Base-by-base conservation (phyloP, 257 asterid species). In the Paraleonurus japonicus region DNA sequence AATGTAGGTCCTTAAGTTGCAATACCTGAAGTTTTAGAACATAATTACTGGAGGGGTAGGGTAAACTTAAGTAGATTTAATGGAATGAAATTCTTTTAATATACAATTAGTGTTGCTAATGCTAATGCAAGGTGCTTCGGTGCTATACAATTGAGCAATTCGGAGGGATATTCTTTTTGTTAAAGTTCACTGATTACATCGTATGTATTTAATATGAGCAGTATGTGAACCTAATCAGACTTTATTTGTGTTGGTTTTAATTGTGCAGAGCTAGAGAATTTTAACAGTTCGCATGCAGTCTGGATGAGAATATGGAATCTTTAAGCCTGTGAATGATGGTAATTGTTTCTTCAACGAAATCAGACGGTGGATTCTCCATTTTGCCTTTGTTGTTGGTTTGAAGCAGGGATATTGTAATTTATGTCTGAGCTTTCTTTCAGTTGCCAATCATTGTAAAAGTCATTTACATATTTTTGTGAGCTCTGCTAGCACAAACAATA, bases 351-450 rank as follows among this genome's bases (percentile, higher is more conserved):
- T 32, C 9, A 35, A 51, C 53, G 75, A 41, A 20, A 37, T 51
- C 30, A 65, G 67, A 43, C 12, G 9, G 48, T 69, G 61, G 39
- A 11, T 58, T 61, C 59, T 9, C 43, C 58, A 24, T 65, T 15
- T 24, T 71, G 27, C 30, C 70, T 75, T 70, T 37, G 35, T 64
- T 53, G 43, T 61, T 27, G 71, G 54, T 26, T 16, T 53, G 51
- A 24, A 32, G 64, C 67, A 65, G 37, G 74, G 27, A 22, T 41
- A 17, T 27, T 20, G 33, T 15, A 62, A 64, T 24, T 35, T 50
- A 26, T 77, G 26, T 35, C 53, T 45, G 12, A 60, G 47, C 11
- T 50, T 69, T 35, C 9, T 13, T 23, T 5, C 71, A 30, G 66
- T 41, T 17, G 27, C 57, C 17, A 12, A 43, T 8, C 30, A 8